Conservation (phyloP, 177 flowering plant species). For the Tripterygium wilfordii region DNA sequence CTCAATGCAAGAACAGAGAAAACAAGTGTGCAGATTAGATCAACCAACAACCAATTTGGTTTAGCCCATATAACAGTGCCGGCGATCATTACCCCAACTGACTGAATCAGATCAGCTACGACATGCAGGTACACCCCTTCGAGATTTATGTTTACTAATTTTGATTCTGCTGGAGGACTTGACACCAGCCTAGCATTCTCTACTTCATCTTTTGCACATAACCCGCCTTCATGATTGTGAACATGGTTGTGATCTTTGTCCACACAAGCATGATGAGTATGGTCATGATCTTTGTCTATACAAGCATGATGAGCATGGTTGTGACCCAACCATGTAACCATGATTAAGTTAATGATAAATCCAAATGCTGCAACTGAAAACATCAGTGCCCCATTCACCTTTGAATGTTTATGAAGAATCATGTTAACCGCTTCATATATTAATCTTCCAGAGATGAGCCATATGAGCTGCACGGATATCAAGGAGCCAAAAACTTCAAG, state of each 20-base stretch:
- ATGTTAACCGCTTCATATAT: conserved; percentile 48
- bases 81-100: conserved; percentile 62
- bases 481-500: conserved; percentile 60
- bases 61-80: conserved; percentile 52
- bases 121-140: conserved; percentile 65
- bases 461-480: conserved; percentile 54
- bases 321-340: conserved; percentile 51
- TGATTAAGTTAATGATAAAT: conserved; percentile 31
- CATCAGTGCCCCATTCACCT: conserved; percentile 52
- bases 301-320: conserved; percentile 36
- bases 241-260: conserved; percentile 5
- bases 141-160: conserved; percentile 39
- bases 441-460: conserved; percentile 45
- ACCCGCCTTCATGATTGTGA: conserved; percentile 17
- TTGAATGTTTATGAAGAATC: conserved; percentile 18
- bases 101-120: conserved; percentile 53
- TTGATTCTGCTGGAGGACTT: conserved; percentile 9
- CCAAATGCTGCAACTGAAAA: conserved; percentile 55
- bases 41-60: conserved; percentile 56
- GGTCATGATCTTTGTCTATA: conserved; percentile 4
- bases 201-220: conserved; percentile 8
- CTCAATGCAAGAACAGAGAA: conserved; percentile 41
- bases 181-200: conserved; percentile 23
- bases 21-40: conserved; percentile 50
- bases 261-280: conserved; percentile 1